phyloP scores from a whole-genome alignment of 441 rosid species.

The Macaranga tanarius region DNA sequence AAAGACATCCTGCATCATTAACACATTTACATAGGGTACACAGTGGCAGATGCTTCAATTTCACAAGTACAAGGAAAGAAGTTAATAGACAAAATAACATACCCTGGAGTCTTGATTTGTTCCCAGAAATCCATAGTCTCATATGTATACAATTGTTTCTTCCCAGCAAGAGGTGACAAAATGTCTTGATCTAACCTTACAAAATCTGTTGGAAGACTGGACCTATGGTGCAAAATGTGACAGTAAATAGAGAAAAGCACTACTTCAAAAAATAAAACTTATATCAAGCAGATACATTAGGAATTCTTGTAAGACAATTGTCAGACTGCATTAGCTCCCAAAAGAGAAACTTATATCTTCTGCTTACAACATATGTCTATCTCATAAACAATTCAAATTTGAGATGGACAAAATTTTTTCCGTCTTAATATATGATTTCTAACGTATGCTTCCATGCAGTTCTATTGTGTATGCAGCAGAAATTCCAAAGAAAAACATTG shows the following conservation, averaged over 20 bases:
- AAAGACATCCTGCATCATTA: conserved; percentile 53
- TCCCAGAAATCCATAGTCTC: conserved; percentile 84
- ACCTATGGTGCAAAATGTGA: conserved; percentile 24
- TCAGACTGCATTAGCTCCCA: not conserved
- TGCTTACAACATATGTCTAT: not conserved
- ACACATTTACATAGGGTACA: conserved; percentile 13
- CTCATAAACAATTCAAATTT: not conserved
- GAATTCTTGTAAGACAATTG: not conserved
- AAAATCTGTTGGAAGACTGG: conserved; percentile 49
- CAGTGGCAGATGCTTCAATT: not conserved
- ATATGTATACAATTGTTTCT: conserved; percentile 70
- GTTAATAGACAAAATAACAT: not conserved
- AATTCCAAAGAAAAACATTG: not conserved
- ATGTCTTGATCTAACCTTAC: conserved; percentile 87
- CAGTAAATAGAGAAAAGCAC: not conserved
- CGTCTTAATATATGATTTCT: not conserved
- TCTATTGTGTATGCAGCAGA: not conserved
- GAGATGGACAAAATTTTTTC: too few relatives aligned
- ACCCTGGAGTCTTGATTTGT: conserved; percentile 90
- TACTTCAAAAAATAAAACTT: conserved; percentile 1
- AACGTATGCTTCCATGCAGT: not conserved
- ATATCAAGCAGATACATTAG: not conserved
- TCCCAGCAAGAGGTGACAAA: conserved; percentile 84
- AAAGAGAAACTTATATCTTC: not conserved
- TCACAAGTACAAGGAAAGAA: not conserved